Percentiles rank a stretch among this genome's conserved stretches.
Conservation (phyloP, 2,329 filamentous ascomycete genomes). For the Exophiala sp. region DNA sequence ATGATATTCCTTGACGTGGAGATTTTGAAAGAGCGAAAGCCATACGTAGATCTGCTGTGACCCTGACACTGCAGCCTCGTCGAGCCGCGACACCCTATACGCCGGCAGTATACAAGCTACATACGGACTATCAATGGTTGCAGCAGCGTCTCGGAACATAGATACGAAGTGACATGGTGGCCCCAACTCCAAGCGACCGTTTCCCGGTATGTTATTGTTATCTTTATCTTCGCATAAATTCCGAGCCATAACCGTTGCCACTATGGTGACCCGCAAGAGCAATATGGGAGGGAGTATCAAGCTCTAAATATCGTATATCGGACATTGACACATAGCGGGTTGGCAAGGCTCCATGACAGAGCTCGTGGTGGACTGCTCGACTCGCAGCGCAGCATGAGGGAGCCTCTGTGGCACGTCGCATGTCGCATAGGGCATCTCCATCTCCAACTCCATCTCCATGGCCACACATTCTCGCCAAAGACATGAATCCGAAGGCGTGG, state of each 20-base stretch:
- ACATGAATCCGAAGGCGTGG: slow-evolving; percentile 1
- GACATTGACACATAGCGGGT: background rate
- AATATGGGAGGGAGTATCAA: too few relatives aligned
- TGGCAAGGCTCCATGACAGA: background rate
- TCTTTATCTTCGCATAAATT: too few relatives aligned
- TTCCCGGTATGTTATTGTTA: background rate
- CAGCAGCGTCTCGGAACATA: background rate
- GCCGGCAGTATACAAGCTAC: too few relatives aligned
- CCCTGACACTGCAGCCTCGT: slow-evolving; percentile 5
- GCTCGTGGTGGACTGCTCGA: slow-evolving; percentile 18
- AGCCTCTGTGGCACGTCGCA: too few relatives aligned
- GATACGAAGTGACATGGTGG: background rate
- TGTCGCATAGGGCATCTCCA: too few relatives aligned
- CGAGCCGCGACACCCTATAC: too few relatives aligned
- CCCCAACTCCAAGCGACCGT: background rate
- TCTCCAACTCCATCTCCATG: background rate
- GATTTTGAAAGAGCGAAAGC: too few relatives aligned
- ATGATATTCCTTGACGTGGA: background rate
- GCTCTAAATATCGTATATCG: background rate
- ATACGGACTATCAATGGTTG: background rate
- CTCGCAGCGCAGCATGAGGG: too few relatives aligned
- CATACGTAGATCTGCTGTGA: background rate
- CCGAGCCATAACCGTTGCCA: too few relatives aligned
- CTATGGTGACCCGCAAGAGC: too few relatives aligned
- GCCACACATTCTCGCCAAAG: background rate